Evolutionary conservation across 2,329 filamentous ascomycete species (phyloP), one percentile per base, ranked within the genome.

Genomic region (Fusarium decemcellulare): DNA sequence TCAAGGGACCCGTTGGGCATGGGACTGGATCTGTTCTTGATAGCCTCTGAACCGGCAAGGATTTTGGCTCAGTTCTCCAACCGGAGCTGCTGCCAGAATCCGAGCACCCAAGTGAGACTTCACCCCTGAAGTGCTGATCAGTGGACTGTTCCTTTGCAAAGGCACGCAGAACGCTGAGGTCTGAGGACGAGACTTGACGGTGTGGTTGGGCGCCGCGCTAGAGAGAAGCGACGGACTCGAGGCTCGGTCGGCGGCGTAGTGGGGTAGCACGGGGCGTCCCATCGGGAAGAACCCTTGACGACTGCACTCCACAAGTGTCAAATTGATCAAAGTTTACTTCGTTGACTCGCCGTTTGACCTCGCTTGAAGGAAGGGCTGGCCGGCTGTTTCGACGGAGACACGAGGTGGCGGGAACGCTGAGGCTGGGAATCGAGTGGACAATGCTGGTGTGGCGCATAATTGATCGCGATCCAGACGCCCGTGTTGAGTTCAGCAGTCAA

Each of bases 281-380:
- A 73, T 72, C 72, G 74, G 74, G 72, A 73, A 57, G 70, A 76
- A 67, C 72, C 74, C 71, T 76, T 63, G 61, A 56, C 69, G 55
- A 50, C 56, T 69, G 61, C 43, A 69, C 72, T 72, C 72, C 72
- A 74, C 71, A 72, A 59, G 58, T 71, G 63, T 61, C 70, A 74
- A 52, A 58, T 61, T 65, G 72, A 53, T 61, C 48, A 48, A 68
- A 66, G 51, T 44, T 46, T 47, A 61, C 42, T 53, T 50, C 61
- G 50, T 70, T 63, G 56, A 44, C 39, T 40, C 46, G 42, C 55
- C 56, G 56, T 51, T 69, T 59, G 67, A 16, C 32, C n/a, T 46
- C 23, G 15, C 5, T 16, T 8, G 44, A 57, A 12, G 44, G 54
- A 43, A 30, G 48, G 46, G 46, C 44, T 50, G 34, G 37, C 40